These are phyloP conservation scores for Collybia mongolica DNA, from an alignment of 768 basidiomycete genomes.

Conservation along the genomic window DNA sequence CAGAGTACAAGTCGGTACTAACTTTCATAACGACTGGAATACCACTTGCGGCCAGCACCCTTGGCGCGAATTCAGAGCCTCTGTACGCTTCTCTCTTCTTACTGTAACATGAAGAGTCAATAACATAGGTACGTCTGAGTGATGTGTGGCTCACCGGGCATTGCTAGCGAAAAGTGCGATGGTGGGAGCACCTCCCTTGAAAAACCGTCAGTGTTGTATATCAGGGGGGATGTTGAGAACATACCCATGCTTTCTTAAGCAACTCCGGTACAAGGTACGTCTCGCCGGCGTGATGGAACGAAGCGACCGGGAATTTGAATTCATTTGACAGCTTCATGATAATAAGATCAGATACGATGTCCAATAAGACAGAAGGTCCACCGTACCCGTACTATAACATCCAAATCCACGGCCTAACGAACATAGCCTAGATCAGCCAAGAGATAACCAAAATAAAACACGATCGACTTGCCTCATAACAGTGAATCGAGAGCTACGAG, in stretches of 20 bases:
- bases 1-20: neutral
- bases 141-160: constrained; percentile 31
- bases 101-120: constrained; percentile 13
- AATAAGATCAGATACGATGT: neutral
- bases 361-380: neutral
- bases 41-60: constrained; percentile 63
- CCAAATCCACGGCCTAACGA: constrained; percentile 62
- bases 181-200: constrained; percentile 52
- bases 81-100: constrained; percentile 59
- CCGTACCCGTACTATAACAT: constrained; percentile 60
- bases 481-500: constrained; percentile 36
- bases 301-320: constrained; percentile 74
- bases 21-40: constrained; percentile 77
- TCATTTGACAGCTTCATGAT: constrained; percentile 65
- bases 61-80: constrained; percentile 71
- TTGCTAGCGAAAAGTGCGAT: constrained; percentile 74
- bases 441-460: neutral
- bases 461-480: constrained; percentile 33
- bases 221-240: constrained; percentile 1
- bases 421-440: neutral
- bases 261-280: constrained; percentile 79
- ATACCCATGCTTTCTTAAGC: constrained; percentile 68
- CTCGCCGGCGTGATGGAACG: constrained; percentile 79
- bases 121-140: neutral
- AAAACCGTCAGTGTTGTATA: neutral